phyloP scores from a whole-genome alignment of 352 stramenopile genomes.

The Thraustotheca clavata region DNA sequence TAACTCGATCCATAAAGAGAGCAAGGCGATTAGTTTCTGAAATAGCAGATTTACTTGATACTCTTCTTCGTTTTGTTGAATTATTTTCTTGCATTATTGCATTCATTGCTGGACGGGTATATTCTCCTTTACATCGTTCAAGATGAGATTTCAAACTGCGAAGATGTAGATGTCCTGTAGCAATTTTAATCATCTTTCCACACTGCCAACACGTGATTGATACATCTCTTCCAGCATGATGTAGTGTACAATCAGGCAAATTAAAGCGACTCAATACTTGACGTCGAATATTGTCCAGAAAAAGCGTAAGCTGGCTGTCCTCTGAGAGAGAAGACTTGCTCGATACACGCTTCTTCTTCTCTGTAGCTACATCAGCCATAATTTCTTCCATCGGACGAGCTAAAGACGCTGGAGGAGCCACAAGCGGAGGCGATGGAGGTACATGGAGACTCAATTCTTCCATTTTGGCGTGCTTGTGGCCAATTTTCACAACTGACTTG shows the following conservation, averaged over 20 bases:
- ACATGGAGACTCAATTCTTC: neutral
- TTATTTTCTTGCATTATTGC: neutral
- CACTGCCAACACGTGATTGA: conserved; percentile 14
- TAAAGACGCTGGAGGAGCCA: neutral
- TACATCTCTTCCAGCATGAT: neutral
- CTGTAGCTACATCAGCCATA: neutral
- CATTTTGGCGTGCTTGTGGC: neutral
- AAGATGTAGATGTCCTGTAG: conserved; percentile 11
- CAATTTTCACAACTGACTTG: neutral
- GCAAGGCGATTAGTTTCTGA: neutral
- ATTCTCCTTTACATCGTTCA: conserved; percentile 12
- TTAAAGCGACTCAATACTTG: neutral
- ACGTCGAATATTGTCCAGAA: conserved; percentile 1
- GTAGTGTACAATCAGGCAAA: neutral
- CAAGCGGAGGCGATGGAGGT: too few relatives aligned
- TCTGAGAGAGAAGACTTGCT: neutral
- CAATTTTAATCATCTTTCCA: conserved; percentile 13
- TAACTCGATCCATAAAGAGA: neutral
- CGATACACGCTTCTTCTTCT: neutral
- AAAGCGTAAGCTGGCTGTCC: neutral
- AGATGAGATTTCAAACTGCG: conserved; percentile 7
- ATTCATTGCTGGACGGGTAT: neutral
- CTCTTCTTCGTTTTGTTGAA: neutral
- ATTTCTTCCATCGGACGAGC: neutral
- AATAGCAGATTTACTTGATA: neutral